These are phyloP conservation scores for Tuctoria greenei DNA, from an alignment of 176 grass and related monocot genomes.

Conservation along the genomic window DNA sequence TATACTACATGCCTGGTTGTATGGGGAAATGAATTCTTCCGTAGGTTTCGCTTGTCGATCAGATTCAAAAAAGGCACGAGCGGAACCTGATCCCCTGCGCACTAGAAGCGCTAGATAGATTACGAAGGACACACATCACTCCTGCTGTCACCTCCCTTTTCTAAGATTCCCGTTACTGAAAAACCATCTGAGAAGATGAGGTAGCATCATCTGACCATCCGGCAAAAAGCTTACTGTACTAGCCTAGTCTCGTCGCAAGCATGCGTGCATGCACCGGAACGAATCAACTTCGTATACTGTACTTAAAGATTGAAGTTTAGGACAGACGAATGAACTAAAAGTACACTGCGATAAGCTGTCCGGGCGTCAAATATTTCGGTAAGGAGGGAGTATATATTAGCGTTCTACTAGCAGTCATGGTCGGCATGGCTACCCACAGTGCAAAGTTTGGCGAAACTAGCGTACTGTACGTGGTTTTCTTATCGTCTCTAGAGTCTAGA, in stretches of 20 bases:
- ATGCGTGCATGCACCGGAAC: background rate
- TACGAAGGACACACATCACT: background rate
- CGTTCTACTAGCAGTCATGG: background rate
- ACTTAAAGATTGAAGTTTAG: too few species aligned
- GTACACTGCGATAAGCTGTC: too few species aligned
- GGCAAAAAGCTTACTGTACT: background rate
- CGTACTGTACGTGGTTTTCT: background rate
- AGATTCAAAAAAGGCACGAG: background rate
- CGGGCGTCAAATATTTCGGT: too few species aligned
- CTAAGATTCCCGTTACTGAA: slow-evolving; percentile 20
- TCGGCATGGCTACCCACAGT: background rate
- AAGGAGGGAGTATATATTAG: too few species aligned
- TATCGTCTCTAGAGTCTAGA: background rate
- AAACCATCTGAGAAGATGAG: background rate
- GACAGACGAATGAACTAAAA: too few species aligned
- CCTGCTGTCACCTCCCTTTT: slow-evolving; percentile 3
- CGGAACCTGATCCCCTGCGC: background rate
- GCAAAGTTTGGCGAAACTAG: background rate
- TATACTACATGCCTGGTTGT: too few species aligned
- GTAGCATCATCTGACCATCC: background rate
- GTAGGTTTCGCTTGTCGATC: slow-evolving; percentile 12
- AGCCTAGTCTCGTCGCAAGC: background rate
- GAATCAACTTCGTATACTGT: background rate
- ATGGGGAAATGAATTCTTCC: too few species aligned
- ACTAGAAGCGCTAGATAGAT: background rate